Evolutionary conservation across 257 asterid species (phyloP).

Genomic region (Pogostemon cablin): DNA sequence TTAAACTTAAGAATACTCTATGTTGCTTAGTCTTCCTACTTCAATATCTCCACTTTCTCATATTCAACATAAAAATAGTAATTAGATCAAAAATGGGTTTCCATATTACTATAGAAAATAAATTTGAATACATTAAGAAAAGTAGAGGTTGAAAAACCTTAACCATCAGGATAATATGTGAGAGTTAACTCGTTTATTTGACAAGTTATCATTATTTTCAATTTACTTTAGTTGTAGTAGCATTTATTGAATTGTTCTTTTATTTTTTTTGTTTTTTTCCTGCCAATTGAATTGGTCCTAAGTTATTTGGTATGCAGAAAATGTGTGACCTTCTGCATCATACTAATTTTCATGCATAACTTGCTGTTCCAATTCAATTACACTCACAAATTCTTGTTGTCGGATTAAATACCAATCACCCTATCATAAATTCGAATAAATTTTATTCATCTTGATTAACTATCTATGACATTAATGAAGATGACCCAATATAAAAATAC

Average conservation of each 20-base stretch:
- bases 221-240: neutral
- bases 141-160: too few relatives aligned
- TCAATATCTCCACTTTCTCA: conserved; percentile 12
- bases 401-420: conserved; percentile 26
- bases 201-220: neutral
- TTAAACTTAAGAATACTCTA: neutral
- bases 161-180: too few relatives aligned
- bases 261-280: neutral
- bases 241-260: neutral
- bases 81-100: too few relatives aligned
- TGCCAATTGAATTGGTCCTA: conserved; percentile 17
- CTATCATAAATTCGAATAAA: conserved; percentile 12
- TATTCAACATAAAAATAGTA: too few relatives aligned
- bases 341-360: conserved; percentile 22
- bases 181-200: neutral
- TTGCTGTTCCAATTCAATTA: conserved; percentile 10
- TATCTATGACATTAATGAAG: neutral
- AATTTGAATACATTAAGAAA: too few relatives aligned
- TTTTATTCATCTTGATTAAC: neutral
- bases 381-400: conserved; percentile 5
- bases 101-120: too few relatives aligned
- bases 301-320: conserved; percentile 21
- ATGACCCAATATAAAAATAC: neutral
- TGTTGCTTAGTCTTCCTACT: neutral
- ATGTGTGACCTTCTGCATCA: conserved; percentile 4